Conservation (phyloP, 139 green algal genomes). For the Tetradesmus lagerheimii region DNA sequence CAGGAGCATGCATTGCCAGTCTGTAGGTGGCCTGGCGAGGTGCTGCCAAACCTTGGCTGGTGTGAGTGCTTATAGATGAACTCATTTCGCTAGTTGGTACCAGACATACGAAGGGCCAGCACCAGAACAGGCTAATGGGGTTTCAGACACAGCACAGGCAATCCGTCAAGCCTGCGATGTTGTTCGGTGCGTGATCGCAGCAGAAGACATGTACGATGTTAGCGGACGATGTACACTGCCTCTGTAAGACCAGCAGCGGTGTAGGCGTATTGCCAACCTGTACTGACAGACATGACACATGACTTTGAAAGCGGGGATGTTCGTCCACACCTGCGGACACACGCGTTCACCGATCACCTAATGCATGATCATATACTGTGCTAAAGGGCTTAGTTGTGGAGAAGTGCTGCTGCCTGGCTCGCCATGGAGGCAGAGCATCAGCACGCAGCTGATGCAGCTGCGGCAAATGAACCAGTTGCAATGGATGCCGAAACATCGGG, state of each 20-base stretch:
- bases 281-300: background rate
- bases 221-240: too few species aligned
- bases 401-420: background rate
- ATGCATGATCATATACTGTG: too few species aligned
- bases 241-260: too few species aligned
- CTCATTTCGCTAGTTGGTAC: background rate
- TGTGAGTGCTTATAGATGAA: background rate
- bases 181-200: background rate
- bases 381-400: too few species aligned
- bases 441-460: background rate
- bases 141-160: background rate
- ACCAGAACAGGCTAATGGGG: background rate
- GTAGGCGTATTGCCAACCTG: background rate
- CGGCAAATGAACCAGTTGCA: background rate
- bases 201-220: too few species aligned
- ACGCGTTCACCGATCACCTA: too few species aligned
- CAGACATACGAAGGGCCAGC: background rate
- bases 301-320: too few species aligned
- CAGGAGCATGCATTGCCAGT: background rate
- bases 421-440: background rate
- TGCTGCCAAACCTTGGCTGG: background rate
- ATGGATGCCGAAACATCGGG: background rate
- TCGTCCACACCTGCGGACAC: too few species aligned
- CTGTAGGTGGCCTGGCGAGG: background rate
- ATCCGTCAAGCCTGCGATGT: background rate